Base-by-base conservation (phyloP, 805 yeast genomes). In the Starmerella ratchasimensis region DNA sequence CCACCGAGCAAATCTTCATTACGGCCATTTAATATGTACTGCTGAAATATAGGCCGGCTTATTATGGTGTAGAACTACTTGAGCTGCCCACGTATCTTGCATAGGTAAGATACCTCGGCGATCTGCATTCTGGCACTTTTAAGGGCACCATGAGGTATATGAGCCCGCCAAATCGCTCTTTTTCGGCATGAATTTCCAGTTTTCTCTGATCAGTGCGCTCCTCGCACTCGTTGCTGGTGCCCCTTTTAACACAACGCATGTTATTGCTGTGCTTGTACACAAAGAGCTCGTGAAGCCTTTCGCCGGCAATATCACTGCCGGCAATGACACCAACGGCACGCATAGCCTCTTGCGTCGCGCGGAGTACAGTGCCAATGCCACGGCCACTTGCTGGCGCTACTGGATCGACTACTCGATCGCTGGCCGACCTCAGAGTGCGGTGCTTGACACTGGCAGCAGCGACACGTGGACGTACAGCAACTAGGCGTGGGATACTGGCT, bases 361-460 rank as follows among this genome's bases (percentile, higher is more conserved):
- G n/a, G n/a, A n/a, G n/a, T n/a, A 3, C 29, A n/a, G n/a, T n/a
- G n/a, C n/a, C n/a, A n/a, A n/a, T n/a, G n/a, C 37, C 14, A 36
- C 34, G 5, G 33, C 26, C 26, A 37, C 37, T 13, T 33, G 36
- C 3, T 14, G 31, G 7, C 42, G 45, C 9, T 52, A 50, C 37
- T 33, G 40, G 11, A 46, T 47, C 21, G 44, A 38, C 14, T 49
- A 51, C 33, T 45, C 52, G 16, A 41, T 53, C 8, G 83, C 83
- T 7, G 68, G 80, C 0, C 64, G 71, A 3, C 44, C 58, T 0
- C 74, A 74, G 44, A 48, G 58, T 3, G 40, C 40, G 5, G 25
- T 74, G 26, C 54, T 77, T 7, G 86, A 77, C 49, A 77, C 84
- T 1, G 86, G 84, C 2, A 74, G 81, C 0, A 67, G 78, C 0